Percentiles rank a stretch among this genome's conserved stretches.
Conservation (phyloP, 805 yeast genomes). For the Candida taoyuanica region DNA sequence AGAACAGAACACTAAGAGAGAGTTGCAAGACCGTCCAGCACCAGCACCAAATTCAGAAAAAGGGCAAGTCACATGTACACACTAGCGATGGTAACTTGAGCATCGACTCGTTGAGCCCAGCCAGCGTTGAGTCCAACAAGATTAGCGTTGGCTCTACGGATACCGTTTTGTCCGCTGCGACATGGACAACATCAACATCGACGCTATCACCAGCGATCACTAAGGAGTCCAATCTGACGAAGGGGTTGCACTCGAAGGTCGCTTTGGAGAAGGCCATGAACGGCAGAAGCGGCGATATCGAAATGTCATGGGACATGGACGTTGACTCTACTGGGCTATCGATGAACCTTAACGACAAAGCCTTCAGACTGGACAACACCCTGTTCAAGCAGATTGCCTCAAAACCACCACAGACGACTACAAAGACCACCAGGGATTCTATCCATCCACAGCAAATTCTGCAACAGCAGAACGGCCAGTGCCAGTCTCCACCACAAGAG, state of each 20-base stretch:
- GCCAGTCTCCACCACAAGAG: too few relatives aligned
- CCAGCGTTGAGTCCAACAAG: conserved; percentile 23
- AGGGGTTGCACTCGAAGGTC: conserved; percentile 11
- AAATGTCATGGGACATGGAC: conserved; percentile 36
- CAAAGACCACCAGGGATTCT: conserved; percentile 5
- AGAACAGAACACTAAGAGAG: conserved; percentile 28
- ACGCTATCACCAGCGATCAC: conserved; percentile 6
- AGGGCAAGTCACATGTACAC: too few relatives aligned
- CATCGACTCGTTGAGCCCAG: conserved; percentile 19
- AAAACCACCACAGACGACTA: background rate
- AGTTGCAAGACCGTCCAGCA: conserved; percentile 22
- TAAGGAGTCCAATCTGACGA: conserved; percentile 23
- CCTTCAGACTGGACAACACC: conserved; percentile 13
- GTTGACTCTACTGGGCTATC: conserved; percentile 24
- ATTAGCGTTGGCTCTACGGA: conserved; percentile 21
- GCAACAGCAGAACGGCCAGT: conserved; percentile 11
- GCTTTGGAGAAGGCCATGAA: conserved; percentile 1
- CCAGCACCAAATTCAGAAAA: conserved; percentile 1
- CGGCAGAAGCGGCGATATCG: conserved; percentile 35
- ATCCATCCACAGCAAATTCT: conserved; percentile 15
- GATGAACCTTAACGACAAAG: conserved; percentile 14
- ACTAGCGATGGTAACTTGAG: conserved; percentile 8
- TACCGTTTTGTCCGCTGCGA: conserved; percentile 10
- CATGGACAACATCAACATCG: conserved; percentile 12
- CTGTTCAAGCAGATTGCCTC: conserved; percentile 8